These are phyloP conservation scores for Inga laurina DNA, from an alignment of 306 rosid genomes.

Conservation along the genomic window DNA sequence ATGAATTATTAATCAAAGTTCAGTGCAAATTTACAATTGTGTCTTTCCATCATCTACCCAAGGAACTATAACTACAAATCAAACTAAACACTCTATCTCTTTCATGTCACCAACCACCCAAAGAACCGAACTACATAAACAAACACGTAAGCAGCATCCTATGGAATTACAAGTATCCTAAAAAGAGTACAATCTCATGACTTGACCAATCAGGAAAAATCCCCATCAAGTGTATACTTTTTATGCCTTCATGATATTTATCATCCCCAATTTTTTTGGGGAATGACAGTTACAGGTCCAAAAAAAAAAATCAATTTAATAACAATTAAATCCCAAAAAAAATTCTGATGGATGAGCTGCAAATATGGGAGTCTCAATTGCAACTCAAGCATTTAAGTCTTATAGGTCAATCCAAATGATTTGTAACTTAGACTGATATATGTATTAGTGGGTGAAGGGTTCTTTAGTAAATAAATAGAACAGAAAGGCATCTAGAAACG, in stretches of 20 bases:
- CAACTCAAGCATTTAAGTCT: not conserved
- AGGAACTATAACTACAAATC: not conserved
- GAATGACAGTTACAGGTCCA: not conserved
- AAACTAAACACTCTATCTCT: constrained; percentile 8
- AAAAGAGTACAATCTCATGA: not conserved
- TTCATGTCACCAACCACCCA: constrained; percentile 17
- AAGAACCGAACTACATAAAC: not conserved
- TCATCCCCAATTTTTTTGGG: not conserved
- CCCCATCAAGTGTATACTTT: not conserved
- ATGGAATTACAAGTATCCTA: not conserved
- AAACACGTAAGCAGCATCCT: not conserved
- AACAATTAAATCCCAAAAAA: not conserved
- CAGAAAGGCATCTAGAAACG: too few relatives aligned
- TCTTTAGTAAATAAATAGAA: too few relatives aligned
- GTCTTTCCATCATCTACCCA: constrained; percentile 3
- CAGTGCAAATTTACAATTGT: not conserved
- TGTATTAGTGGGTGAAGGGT: too few relatives aligned
- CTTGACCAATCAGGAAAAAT: constrained; percentile 2
- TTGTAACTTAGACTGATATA: not conserved
- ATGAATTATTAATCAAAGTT: constrained; percentile 1
- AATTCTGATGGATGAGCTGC: not conserved
- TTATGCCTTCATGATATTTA: not conserved
- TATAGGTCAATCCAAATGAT: not conserved
- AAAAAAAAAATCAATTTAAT: not conserved
- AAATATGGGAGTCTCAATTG: not conserved